A percentile compares a stretch with the other conserved stretches of the same genome.
Evolutionary conservation across 345 rosid genomes (phyloP).

Genomic region (Ceriops tagal): DNA sequence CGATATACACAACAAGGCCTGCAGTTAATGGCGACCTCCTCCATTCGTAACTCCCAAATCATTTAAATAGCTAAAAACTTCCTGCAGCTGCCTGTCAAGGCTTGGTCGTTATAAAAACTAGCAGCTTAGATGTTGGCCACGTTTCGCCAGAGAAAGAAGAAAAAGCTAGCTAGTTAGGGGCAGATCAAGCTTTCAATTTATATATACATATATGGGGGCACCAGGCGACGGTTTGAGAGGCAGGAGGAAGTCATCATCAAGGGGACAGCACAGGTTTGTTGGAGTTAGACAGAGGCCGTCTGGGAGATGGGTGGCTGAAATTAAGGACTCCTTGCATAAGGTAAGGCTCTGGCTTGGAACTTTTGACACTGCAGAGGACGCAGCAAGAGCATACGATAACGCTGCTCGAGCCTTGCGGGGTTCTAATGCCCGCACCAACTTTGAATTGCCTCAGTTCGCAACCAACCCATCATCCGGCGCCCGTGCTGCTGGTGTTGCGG

Average conservation of each 20-base stretch:
- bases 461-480: not conserved
- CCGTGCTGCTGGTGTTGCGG: constrained; percentile 5
- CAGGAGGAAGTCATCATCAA: constrained; percentile 36
- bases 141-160: not conserved
- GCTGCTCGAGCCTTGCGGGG: constrained; percentile 51
- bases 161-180: not conserved
- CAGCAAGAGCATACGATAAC: constrained; percentile 49
- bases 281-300: constrained; percentile 59
- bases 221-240: constrained; percentile 16
- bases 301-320: constrained; percentile 62
- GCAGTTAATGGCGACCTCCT: constrained; percentile 2
- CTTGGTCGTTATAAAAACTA: constrained; percentile 7
- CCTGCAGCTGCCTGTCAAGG: not conserved
- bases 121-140: not conserved
- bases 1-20: constrained; percentile 21
- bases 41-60: not conserved
- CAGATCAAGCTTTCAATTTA: no score
- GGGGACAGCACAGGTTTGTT: constrained; percentile 48
- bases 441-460: constrained; percentile 28
- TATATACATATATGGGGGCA: constrained; percentile 14
- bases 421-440: constrained; percentile 48
- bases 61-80: not conserved
- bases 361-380: constrained; percentile 55
- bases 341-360: constrained; percentile 60
- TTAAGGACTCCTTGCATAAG: constrained; percentile 47